These are phyloP conservation scores for Acidomyces sp. DNA, from an alignment of 495 filamentous ascomycete genomes.

Conservation along the genomic window DNA sequence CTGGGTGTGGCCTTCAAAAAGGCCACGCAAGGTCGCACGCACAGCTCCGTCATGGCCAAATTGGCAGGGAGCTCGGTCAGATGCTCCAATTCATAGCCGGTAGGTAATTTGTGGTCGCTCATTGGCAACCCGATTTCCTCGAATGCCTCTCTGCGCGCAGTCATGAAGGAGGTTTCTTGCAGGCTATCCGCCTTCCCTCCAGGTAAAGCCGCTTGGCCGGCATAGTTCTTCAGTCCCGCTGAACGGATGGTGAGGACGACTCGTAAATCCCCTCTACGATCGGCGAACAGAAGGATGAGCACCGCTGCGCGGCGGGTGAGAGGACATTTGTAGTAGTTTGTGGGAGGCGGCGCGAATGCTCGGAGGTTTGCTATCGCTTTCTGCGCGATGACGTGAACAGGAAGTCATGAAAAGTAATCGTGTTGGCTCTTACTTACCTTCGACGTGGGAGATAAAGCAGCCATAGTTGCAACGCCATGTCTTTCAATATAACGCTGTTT, in stretches of 20 bases:
- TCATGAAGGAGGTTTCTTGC: conserved; percentile 48
- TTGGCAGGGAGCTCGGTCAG: conserved; percentile 70
- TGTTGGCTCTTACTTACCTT: conserved; percentile 34
- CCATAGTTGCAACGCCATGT: conserved; percentile 34
- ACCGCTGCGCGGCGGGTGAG: conserved; percentile 67
- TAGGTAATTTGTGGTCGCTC: conserved; percentile 46
- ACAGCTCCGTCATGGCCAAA: conserved; percentile 67
- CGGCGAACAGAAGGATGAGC: conserved; percentile 71
- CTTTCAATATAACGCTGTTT: too few species aligned
- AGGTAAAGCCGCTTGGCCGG: conserved; percentile 77
- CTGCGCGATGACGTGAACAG: conserved; percentile 33
- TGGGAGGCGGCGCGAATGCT: conserved; percentile 50
- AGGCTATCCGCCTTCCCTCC: conserved; percentile 48
- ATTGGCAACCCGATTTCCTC: conserved; percentile 83
- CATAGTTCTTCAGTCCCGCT: conserved; percentile 52
- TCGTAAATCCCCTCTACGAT: conserved; percentile 57
- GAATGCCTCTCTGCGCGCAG: conserved; percentile 72
- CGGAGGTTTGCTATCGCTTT: conserved; percentile 65
- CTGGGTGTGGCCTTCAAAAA: conserved; percentile 36
- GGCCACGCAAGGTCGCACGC: conserved; percentile 75
- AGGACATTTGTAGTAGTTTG: conserved; percentile 51
- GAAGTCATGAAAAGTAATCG: conserved; percentile 7
- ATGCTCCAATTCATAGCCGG: conserved; percentile 66
- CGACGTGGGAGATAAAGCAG: conserved; percentile 42
- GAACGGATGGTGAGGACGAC: conserved; percentile 83